phyloP scores from a whole-genome alignment of 345 rosid species.

The Eucalyptus caleyi region DNA sequence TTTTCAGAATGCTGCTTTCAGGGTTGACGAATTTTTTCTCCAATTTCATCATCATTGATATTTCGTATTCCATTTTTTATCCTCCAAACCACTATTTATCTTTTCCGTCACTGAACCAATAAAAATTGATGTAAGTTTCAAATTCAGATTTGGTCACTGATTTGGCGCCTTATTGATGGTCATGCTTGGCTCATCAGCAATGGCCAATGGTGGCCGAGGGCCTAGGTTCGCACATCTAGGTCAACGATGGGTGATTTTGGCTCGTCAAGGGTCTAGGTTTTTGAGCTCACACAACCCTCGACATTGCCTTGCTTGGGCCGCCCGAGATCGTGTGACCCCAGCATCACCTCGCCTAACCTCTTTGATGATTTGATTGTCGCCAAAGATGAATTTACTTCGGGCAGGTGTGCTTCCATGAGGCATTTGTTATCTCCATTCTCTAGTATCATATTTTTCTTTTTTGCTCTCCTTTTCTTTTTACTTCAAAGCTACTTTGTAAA shows the following conservation, averaged over 20 bases:
- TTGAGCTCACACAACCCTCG: neutral
- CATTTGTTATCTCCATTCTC: neutral
- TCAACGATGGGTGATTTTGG: accelerated
- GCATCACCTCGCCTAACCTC: neutral
- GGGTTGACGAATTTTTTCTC: neutral
- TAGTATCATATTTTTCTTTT: neutral
- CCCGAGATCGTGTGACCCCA: neutral
- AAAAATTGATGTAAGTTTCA: neutral
- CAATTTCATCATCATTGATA: neutral
- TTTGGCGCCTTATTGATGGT: neutral
- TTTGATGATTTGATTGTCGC: neutral
- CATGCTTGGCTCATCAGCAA: neutral
- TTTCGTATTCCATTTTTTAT: neutral
- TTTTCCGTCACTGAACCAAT: neutral
- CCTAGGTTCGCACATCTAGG: neutral
- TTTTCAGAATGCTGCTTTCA: neutral
- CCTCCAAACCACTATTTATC: neutral
- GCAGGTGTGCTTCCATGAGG: neutral
- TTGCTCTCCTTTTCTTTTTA: neutral
- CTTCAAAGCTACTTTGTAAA: neutral
- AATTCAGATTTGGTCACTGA: neutral
- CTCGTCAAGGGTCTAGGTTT: neutral
- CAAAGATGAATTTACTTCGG: neutral
- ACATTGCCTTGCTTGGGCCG: neutral
- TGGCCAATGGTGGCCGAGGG: neutral